phyloP scores from a whole-genome alignment of 805 yeast species.

The Kazachstania martiniae region DNA sequence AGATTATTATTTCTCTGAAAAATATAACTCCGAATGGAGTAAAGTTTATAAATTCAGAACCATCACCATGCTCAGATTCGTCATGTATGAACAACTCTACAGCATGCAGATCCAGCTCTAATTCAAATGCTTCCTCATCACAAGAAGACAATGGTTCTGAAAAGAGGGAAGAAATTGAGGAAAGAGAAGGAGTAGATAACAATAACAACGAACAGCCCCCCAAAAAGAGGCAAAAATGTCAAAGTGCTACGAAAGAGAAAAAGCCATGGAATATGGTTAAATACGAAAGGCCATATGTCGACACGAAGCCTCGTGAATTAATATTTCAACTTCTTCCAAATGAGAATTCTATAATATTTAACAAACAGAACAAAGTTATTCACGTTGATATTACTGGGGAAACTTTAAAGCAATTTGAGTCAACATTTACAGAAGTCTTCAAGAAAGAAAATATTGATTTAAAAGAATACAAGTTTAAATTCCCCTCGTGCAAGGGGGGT shows the following conservation, averaged over 20 bases:
- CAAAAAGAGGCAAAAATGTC: too few species aligned
- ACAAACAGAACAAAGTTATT: constrained; percentile 19
- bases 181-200: not conserved
- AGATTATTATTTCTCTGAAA: constrained; percentile 46
- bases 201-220: too few species aligned
- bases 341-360: constrained; percentile 21
- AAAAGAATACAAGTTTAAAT: constrained; percentile 5
- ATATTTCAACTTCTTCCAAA: constrained; percentile 31
- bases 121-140: not conserved
- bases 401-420: constrained; percentile 2
- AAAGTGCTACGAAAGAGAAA: not conserved
- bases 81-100: constrained; percentile 4
- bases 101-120: not conserved
- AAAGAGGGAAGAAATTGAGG: not conserved
- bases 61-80: constrained; percentile 30
- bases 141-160: constrained; percentile 1
- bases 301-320: constrained; percentile 27
- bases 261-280: constrained; percentile 11
- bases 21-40: constrained; percentile 23
- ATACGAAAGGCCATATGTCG: constrained; percentile 38
- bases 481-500: constrained; percentile 2
- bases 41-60: constrained; percentile 24
- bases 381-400: constrained; percentile 12
- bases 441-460: constrained; percentile 6
- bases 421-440: constrained; percentile 1